Percentiles rank a stretch among this genome's conserved stretches.
Evolutionary conservation across 345 rosid species (phyloP).

Genomic region (Acer negundo): DNA sequence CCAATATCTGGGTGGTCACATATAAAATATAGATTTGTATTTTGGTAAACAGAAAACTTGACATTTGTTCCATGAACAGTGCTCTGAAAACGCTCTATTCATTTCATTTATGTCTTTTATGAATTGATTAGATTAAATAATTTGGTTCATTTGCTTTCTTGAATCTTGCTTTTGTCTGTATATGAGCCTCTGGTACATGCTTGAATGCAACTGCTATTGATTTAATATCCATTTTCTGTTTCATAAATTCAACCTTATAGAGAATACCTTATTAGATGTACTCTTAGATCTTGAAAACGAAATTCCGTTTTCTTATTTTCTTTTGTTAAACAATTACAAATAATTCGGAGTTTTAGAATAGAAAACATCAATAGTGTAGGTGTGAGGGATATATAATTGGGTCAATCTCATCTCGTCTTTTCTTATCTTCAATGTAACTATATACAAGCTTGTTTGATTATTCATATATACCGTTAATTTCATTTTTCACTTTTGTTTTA

Average conservation of each 20-base stretch:
- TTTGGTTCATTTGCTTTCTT: neutral
- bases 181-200: neutral
- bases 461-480: neutral
- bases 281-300: neutral
- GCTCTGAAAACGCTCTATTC: neutral
- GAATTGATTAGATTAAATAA: neutral
- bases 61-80: conserved; percentile 12
- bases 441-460: neutral
- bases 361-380: no score
- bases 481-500: neutral
- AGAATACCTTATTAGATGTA: neutral
- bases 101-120: neutral
- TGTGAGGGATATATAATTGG: no score
- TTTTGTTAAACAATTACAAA: no score
- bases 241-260: neutral
- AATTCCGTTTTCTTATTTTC: neutral
- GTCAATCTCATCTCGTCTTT: no score
- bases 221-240: neutral
- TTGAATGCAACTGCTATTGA: neutral
- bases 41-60: conserved; percentile 1
- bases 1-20: neutral
- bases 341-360: no score
- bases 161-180: neutral
- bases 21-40: neutral
- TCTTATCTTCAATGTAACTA: no score